Conservation (phyloP, 1,284 basidiomycete species). For the Coniophora puteana region DNA sequence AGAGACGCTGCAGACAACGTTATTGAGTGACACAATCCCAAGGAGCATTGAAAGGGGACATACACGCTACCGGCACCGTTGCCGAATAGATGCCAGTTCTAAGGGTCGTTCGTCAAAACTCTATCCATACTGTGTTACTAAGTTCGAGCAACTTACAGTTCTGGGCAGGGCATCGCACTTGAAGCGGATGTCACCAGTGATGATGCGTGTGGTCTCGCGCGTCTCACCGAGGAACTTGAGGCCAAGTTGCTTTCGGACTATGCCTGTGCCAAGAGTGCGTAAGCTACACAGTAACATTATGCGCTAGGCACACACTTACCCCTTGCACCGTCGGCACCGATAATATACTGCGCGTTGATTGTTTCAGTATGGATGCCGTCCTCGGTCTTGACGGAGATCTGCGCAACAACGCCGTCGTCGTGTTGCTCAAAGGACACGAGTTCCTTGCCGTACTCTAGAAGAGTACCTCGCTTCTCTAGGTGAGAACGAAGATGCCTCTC, state of each 20-base stretch:
- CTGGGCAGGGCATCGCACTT: constrained; percentile 3
- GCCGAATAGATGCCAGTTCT: constrained; percentile 28
- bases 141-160: not conserved
- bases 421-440: constrained; percentile 21
- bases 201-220: constrained; percentile 1
- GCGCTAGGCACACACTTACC: constrained; percentile 1
- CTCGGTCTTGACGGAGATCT: constrained; percentile 7
- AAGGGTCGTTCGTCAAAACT: no score
- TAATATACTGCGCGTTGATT: constrained; percentile 10
- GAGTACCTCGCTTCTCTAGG: constrained; percentile 19
- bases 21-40: constrained; percentile 6
- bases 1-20: constrained; percentile 4
- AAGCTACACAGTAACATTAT: not conserved
- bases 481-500: constrained; percentile 28
- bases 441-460: constrained; percentile 28
- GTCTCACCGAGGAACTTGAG: constrained; percentile 19
- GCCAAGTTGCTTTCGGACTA: constrained; percentile 18
- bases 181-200: constrained; percentile 17
- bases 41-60: not conserved
- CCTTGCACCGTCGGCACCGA: constrained; percentile 18
- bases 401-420: constrained; percentile 9
- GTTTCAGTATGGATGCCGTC: constrained; percentile 10
- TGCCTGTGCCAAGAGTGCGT: not conserved
- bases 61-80: constrained; percentile 5
- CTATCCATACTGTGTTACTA: not conserved